Base-by-base conservation (phyloP, 306 rosid species). In the Alnus rubra region DNA sequence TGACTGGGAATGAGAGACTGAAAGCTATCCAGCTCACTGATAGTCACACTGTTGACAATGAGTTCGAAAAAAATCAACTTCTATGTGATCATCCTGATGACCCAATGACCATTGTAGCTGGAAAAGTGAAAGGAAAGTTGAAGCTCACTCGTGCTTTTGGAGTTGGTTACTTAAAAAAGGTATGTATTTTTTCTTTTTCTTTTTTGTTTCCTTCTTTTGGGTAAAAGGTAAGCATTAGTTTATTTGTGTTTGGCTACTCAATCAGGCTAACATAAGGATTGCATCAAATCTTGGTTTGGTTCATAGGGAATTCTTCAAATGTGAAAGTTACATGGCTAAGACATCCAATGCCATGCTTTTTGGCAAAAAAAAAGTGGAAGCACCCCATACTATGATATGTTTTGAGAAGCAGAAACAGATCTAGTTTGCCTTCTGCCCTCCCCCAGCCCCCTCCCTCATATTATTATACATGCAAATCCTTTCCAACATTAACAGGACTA, bases 161-260 rank as follows among this genome's bases (percentile, higher is more conserved):
- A 78, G 99, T 95, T 80, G 99, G 99, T 82, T 95, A 95, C 88
- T 87, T 95, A 87, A 95, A 95, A 88, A 90, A 92, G 98, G 99
- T 95, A 11, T 42, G 69, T 69, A 47, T 73, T 84, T 71, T 71
- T 52, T 58, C 67, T 54, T 37, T 37, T 68, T 31, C 64, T 42
- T 8, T 60, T 19, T 28, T 45, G 4, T 6, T 68, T 23, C 7
- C 35, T 16, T 68, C 4, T 33, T 4, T 8, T 28, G 48, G 33
- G 71, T 44, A 0, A 9, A 68, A 37, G 19, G 13, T 18, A n/a
- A 18, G 28, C 35, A 52, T 51, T 31, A 76, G 62, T 69, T 44
- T 9, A 19, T 7, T 71, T 48, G 23, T 11, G 13, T 31, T 71
- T 28, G 58, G 58, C 42, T 49, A 50, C 11, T 49, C 15, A 23